Evolutionary conservation across 352 stramenopile genomes (phyloP).

Genomic region (Phytophthora sp.): DNA sequence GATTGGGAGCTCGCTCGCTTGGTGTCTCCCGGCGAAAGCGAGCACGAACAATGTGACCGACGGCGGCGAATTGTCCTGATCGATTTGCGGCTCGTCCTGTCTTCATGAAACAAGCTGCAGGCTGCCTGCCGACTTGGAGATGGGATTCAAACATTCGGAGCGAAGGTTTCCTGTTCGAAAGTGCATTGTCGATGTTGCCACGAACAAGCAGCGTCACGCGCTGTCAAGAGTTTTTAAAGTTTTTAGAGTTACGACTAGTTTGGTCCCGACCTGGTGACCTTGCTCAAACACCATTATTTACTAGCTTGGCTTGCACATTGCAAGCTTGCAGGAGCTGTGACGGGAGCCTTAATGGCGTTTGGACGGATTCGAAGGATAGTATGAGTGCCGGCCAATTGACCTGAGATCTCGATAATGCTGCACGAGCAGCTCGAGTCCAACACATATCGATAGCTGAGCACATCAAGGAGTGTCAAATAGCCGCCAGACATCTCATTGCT

Average conservation of each 20-base stretch:
- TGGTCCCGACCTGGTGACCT: too few species aligned
- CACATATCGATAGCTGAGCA: too few species aligned
- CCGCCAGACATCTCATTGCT: slow-evolving; percentile 1
- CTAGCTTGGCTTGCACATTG: too few species aligned
- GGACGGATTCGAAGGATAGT: slow-evolving; percentile 6
- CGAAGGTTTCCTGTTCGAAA: background rate
- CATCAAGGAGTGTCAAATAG: background rate
- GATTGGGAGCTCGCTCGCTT: background rate
- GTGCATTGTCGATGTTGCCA: background rate
- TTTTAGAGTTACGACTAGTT: too few species aligned
- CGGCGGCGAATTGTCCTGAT: background rate
- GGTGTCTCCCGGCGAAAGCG: background rate
- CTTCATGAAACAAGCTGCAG: background rate
- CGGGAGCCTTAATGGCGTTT: background rate
- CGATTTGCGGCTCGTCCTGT: background rate
- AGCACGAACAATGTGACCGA: background rate
- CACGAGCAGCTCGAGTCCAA: too few species aligned
- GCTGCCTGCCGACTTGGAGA: too few species aligned
- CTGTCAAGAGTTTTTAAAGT: too few species aligned
- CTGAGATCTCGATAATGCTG: background rate
- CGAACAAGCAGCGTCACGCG: background rate
- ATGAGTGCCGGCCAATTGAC: background rate
- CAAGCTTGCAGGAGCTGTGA: background rate
- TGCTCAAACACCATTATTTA: too few species aligned
- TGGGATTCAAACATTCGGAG: background rate